Percentiles rank a stretch among this genome's conserved stretches.
These are phyloP conservation scores for Solanum chilense DNA, from an alignment of 257 asterid species.

Conservation along the genomic window DNA sequence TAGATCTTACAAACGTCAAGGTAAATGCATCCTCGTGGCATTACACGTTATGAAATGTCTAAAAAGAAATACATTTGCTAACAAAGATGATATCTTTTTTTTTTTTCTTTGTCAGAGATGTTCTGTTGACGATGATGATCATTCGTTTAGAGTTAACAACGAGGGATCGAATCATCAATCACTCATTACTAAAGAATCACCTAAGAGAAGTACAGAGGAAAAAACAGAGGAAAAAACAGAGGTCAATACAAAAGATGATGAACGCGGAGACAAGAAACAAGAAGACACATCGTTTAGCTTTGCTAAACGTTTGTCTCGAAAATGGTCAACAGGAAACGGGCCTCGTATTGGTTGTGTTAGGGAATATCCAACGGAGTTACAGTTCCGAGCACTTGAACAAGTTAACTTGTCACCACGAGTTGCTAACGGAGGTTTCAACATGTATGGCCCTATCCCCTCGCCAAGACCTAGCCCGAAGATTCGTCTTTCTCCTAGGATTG, in stretches of 20 bases:
- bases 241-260: not conserved
- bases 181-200: constrained; percentile 10
- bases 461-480: constrained; percentile 89
- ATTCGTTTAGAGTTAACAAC: constrained; percentile 15
- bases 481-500: constrained; percentile 71
- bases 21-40: constrained; percentile 17
- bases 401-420: constrained; percentile 83
- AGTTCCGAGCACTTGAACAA: constrained; percentile 77
- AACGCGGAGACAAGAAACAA: constrained; percentile 14
- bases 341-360: constrained; percentile 90
- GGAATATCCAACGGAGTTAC: constrained; percentile 79
- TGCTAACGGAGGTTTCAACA: constrained; percentile 27
- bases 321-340: constrained; percentile 85
- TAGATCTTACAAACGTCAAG: constrained; percentile 73
- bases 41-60: not conserved
- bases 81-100: not conserved
- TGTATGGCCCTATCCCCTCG: constrained; percentile 83
- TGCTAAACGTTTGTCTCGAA: constrained; percentile 61
- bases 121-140: constrained; percentile 66
- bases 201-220: constrained; percentile 1
- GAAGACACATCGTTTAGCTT: constrained; percentile 13
- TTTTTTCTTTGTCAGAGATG: constrained; percentile 42
- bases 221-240: constrained; percentile 3
- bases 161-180: constrained; percentile 14
- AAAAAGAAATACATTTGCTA: not conserved